phyloP scores from a whole-genome alignment of 257 asterid genomes.

The Ophiorrhiza pumila region DNA sequence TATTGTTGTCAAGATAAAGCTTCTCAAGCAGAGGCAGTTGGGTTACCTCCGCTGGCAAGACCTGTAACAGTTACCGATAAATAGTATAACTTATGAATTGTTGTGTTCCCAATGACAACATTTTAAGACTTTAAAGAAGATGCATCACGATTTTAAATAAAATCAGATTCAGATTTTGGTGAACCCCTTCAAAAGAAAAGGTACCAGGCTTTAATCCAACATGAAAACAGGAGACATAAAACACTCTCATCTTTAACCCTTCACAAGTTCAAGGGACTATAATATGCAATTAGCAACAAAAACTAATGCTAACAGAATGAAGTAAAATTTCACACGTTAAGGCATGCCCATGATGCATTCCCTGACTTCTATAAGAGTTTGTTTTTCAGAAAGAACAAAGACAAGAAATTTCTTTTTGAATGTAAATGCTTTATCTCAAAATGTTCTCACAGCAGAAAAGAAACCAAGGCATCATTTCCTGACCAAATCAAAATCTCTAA shows the following conservation, averaged over 20 bases:
- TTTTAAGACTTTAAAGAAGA: neutral
- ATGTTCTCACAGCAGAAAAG: no score
- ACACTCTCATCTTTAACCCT: neutral
- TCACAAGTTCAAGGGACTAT: neutral
- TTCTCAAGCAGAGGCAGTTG: conserved; percentile 87
- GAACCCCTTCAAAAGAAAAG: conserved; percentile 2
- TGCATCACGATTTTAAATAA: neutral
- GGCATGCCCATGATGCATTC: neutral
- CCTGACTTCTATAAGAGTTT: neutral
- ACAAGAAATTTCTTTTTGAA: no score
- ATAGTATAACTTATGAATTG: neutral
- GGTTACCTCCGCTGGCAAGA: conserved; percentile 86
- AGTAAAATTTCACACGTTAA: no score
- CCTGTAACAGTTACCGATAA: conserved; percentile 35
- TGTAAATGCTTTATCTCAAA: no score
- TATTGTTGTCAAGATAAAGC: conserved; percentile 88
- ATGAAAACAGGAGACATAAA: neutral
- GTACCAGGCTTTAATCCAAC: neutral
- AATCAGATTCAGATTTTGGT: neutral
- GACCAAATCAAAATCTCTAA: neutral
- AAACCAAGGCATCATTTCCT: neutral
- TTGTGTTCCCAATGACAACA: neutral
- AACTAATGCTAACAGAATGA: neutral
- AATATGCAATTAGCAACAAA: neutral
- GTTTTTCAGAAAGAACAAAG: neutral